Percentiles rank a stretch among this genome's conserved stretches.
These are phyloP conservation scores for Pinus tabuliformis DNA, from an alignment of 75 land plant species.

Conservation along the genomic window DNA sequence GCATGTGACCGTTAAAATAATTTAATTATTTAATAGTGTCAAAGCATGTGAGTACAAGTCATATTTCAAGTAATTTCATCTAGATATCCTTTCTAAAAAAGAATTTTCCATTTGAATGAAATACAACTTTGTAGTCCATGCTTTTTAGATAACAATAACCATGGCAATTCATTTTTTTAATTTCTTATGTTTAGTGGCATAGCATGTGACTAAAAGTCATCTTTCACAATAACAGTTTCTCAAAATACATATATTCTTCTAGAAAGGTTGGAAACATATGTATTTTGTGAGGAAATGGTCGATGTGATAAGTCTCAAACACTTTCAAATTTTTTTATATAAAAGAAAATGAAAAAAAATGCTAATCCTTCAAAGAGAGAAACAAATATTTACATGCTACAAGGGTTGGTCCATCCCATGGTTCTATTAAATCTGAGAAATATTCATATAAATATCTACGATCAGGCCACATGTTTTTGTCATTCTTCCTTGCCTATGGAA, in stretches of 20 bases:
- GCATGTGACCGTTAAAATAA: background rate
- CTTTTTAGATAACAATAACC: no score
- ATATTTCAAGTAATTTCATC: background rate
- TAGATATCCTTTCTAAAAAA: background rate
- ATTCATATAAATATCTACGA: slow-evolving; percentile 88
- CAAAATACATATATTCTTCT: background rate
- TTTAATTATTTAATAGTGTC: background rate
- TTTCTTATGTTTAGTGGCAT: no score
- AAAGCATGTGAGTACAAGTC: background rate
- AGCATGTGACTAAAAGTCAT: no score
- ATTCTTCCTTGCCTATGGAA: slow-evolving; percentile 99
- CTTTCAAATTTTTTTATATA: background rate
- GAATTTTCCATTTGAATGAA: background rate
- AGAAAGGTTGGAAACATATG: background rate
- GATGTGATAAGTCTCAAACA: no score
- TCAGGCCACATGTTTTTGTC: slow-evolving; percentile 92
- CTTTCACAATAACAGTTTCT: no score
- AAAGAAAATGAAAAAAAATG: background rate
- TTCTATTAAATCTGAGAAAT: slow-evolving; percentile 93
- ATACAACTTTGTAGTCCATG: background rate
- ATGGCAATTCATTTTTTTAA: no score
- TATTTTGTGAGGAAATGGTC: no score
- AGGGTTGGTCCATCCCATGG: slow-evolving; percentile 99
- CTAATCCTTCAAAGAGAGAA: background rate
- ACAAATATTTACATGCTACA: slow-evolving; percentile 71